Conservation (phyloP, 108 stramenopile species). For the Nannochloropsis gaditana region DNA sequence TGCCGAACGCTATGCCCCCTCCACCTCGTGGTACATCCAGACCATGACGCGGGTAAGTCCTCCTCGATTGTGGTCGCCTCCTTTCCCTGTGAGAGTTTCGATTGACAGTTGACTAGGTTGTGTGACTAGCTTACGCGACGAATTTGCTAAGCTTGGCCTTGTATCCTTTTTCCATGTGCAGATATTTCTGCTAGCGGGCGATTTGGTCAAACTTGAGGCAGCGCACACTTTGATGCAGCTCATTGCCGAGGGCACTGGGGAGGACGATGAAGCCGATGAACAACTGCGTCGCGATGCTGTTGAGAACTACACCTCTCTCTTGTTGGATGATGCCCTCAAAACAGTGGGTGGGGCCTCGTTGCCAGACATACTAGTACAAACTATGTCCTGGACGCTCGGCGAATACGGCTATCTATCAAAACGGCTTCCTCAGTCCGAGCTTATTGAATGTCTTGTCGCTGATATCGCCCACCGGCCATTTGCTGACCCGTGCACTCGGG, state of each 20-base stretch:
- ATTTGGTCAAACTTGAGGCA: constrained; percentile 77
- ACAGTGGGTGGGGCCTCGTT: constrained; percentile 48
- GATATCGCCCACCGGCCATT: constrained; percentile 27
- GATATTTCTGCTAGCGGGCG: constrained; percentile 87
- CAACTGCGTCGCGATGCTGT: constrained; percentile 78
- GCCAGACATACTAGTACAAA: constrained; percentile 75
- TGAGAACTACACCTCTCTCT: constrained; percentile 70
- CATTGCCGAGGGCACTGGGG: constrained; percentile 90
- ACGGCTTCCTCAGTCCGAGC: constrained; percentile 58
- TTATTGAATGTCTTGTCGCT: constrained; percentile 66
- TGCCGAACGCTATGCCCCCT: constrained; percentile 93
- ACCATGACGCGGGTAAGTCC: constrained; percentile 58
- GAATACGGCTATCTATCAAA: constrained; percentile 89
- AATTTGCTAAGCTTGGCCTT: neutral
- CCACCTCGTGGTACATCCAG: constrained; percentile 80
- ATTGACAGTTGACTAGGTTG: too few relatives aligned
- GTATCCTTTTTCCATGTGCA: constrained; percentile 25
- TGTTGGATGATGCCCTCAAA: constrained; percentile 37
- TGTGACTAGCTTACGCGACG: too few relatives aligned
- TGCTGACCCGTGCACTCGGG: constrained; percentile 60
- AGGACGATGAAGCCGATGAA: constrained; percentile 77
- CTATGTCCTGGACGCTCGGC: constrained; percentile 94
- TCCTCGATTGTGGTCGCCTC: neutral
- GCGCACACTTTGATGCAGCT: constrained; percentile 90
- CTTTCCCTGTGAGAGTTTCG: too few relatives aligned